phyloP scores from a whole-genome alignment of 768 basidiomycete species.

The Mrakia frigida region DNA sequence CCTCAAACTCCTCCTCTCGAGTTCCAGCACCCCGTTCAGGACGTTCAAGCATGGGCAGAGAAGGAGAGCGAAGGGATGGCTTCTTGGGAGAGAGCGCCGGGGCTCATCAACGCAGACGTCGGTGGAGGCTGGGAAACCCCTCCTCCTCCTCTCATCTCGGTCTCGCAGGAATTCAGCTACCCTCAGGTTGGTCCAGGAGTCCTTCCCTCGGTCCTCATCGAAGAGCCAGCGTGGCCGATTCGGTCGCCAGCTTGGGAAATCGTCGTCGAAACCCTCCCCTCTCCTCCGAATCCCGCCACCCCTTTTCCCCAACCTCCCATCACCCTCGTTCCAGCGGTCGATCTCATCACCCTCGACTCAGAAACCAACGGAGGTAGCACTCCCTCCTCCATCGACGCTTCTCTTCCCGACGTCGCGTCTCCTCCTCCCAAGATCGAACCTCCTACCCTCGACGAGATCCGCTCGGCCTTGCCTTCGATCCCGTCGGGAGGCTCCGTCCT shows the following conservation, averaged over 20 bases:
- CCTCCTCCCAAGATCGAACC: constrained; percentile 2
- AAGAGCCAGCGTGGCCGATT: constrained; percentile 6
- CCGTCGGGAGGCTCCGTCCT: constrained; percentile 16
- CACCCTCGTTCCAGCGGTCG: not conserved
- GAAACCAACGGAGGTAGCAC: not conserved
- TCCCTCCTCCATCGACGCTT: not conserved
- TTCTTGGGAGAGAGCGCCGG: not conserved
- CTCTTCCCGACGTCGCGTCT: not conserved
- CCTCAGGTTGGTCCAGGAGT: constrained; percentile 22
- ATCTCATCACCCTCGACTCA: not conserved
- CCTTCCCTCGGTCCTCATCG: constrained; percentile 16
- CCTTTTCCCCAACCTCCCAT: constrained; percentile 2
- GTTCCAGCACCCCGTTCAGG: not conserved
- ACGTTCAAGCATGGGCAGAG: not conserved
- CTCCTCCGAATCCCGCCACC: not conserved
- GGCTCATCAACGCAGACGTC: not conserved
- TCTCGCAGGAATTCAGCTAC: not conserved
- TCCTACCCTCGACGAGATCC: constrained; percentile 24
- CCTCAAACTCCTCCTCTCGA: not conserved
- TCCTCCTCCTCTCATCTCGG: constrained; percentile 5
- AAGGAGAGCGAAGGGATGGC: not conserved
- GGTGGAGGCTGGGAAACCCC: not conserved
- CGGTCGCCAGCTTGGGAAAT: constrained; percentile 15
- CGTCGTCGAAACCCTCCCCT: constrained; percentile 6
- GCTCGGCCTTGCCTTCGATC: constrained; percentile 8